Evolutionary conservation across 2,329 filamentous ascomycete species (phyloP), one percentile per base, ranked within the genome.

Genomic region (Clonostachys byssicola): DNA sequence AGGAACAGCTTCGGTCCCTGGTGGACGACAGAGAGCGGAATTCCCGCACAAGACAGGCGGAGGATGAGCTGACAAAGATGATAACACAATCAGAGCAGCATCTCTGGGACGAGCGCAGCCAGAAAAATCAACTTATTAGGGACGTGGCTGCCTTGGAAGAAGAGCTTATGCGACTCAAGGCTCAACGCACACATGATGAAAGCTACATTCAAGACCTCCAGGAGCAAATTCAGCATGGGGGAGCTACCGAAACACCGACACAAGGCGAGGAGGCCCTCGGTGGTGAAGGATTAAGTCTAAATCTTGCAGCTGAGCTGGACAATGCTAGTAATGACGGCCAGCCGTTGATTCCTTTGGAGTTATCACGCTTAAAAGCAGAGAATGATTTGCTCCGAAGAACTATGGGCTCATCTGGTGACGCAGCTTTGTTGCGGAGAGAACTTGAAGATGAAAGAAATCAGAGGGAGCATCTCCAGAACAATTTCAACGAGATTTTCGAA

Each of bases 291-390:
- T 42, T 54, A 13, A 52, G 56, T 39, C 67, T 75, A 39, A 80
- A 67, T 49, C 73, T 86, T 9, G 81, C 83, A 60, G 77, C 84
- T 49, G 82, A 86, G 60, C 70, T 86, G 5, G 75, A 79, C 45
- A 71, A 70, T 48, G 73, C 75, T 20, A 59, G 60, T 39, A 67
- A 68, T 49, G 63, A 64, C 36, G 56, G 52, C 12, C 61, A 65
- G 12, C 58, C 63, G 12, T 70, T 69, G 46, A 63, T 78, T 43
- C 69, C 71, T 12, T 61, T 81, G 16, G 77, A 82, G 56, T 59
- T 82, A 18, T 78, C 78, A 33, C 74, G 81, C 34, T 66, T 86
- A 43, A 80, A 78, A 57, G 77, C 81, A 6, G 83, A 86, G 61
- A 84, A 83, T 54, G 73, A 76, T 35, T 61, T 85, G 8, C 65